Evolutionary conservation across 1,139 yeast species (phyloP), one percentile per base, ranked within the genome.

Genomic region (Zygosaccharomyces pseudobailii): DNA sequence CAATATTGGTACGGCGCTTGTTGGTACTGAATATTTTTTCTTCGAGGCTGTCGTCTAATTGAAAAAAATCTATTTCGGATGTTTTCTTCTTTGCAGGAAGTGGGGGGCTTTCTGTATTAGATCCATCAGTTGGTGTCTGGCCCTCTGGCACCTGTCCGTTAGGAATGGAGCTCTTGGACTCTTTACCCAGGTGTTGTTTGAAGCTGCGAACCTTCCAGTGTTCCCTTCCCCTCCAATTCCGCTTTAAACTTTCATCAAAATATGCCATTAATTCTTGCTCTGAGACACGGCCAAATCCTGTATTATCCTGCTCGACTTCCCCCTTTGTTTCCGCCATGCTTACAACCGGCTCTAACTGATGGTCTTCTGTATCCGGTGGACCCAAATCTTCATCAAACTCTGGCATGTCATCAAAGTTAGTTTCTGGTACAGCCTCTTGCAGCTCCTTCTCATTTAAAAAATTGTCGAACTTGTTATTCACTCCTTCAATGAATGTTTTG

Each of bases 181-280:
- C 4, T 55, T 50, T n/a, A 48, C 54, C 39, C 4, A 40, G 39
- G 21, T 42, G 49, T 27, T 66, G 68, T 56, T 75, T 83, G 48
- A 85, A 71, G 24, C 80, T 79, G 37, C 78, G 71, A 8, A 90
- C 87, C 66, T 85, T 86, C 97, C 97, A 92, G 66, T 88, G 94
- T 53, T 87, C 94, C 5, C 96, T 92, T 6, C 96, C 96, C 37
- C 95, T 78, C 96, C 96, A 88, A 62, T 80, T 83, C 40, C 78
- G 74, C 52, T 75, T 80, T 68, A 87, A 69, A 17, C 79, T 75
- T 51, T 79, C 82, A 61, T 87, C 95, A 64, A 87, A 87, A 62
- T 86, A 86, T 0, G 87, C 82, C 82, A 88, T 81, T 45, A 87
- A 71, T 56, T 84, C 88, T 48, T 75, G 75, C 55, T 82, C 88